phyloP scores from a whole-genome alignment of 495 filamentous ascomycete genomes.

The Aspergillus carlsbadensis region DNA sequence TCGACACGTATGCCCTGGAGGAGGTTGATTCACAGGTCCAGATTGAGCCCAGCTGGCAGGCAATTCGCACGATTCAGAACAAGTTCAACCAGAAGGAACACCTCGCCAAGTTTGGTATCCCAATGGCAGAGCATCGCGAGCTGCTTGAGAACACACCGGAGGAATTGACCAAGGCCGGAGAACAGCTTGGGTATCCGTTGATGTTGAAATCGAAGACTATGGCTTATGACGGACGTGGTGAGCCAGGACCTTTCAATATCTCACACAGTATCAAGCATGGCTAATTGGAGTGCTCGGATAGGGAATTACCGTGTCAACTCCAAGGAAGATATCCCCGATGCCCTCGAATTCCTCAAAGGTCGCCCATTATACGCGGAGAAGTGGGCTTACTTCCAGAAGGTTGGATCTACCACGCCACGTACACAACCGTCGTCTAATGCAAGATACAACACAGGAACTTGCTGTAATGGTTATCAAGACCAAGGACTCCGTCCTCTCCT shows the following conservation, averaged over 20 bases:
- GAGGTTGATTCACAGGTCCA: slow-evolving; percentile 64
- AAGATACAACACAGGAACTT: slow-evolving; percentile 54
- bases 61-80: slow-evolving; percentile 91
- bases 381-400: slow-evolving; percentile 79
- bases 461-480: slow-evolving; percentile 95
- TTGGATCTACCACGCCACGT: slow-evolving; percentile 8
- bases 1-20: slow-evolving; percentile 88
- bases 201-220: slow-evolving; percentile 94
- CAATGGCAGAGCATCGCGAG: slow-evolving; percentile 67
- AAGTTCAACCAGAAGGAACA: slow-evolving; percentile 92
- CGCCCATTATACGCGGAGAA: slow-evolving; percentile 85
- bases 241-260: slow-evolving; percentile 7
- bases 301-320: slow-evolving; percentile 77
- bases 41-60: slow-evolving; percentile 87
- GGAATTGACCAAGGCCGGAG: slow-evolving; percentile 62
- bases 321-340: slow-evolving; percentile 64
- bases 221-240: slow-evolving; percentile 87
- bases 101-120: slow-evolving; percentile 62
- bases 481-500: slow-evolving; percentile 73
- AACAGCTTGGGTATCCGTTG: slow-evolving; percentile 75
- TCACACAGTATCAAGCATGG: background rate
- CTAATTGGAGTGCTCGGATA: slow-evolving; percentile 7
- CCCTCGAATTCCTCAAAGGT: slow-evolving; percentile 66
- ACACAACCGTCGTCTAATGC: slow-evolving; percentile 3
- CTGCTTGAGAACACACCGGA: slow-evolving; percentile 51